Conservation (phyloP, 1,284 basidiomycete species). For the Ceratobasidium sp. region DNA sequence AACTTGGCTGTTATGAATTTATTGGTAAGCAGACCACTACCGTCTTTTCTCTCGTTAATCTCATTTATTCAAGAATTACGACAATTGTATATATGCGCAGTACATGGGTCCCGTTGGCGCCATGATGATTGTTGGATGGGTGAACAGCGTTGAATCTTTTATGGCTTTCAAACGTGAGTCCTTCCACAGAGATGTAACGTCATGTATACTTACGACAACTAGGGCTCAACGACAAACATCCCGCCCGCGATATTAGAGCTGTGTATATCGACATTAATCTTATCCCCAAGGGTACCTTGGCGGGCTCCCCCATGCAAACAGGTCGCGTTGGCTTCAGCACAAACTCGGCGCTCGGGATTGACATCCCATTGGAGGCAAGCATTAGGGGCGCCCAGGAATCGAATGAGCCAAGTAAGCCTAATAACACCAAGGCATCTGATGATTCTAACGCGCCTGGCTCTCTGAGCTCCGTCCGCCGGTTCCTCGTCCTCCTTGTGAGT, state of each 20-base stretch:
- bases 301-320: not conserved
- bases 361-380: too few species aligned
- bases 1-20: not conserved
- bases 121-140: not conserved
- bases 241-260: too few species aligned
- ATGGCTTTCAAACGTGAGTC: not conserved
- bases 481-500: too few species aligned
- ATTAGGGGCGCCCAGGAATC: too few species aligned
- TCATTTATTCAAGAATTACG: not conserved
- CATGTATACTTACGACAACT: too few species aligned
- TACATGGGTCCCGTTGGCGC: not conserved
- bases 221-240: too few species aligned
- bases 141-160: not conserved
- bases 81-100: not conserved
- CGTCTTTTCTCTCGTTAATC: too few species aligned
- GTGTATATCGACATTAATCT: not conserved
- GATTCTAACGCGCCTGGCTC: too few species aligned
- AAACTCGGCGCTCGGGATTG: too few species aligned
- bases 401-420: too few species aligned
- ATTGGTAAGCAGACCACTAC: not conserved
- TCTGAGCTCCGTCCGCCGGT: too few species aligned
- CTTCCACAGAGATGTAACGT: not conserved
- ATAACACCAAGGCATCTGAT: too few species aligned
- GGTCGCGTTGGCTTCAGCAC: not conserved
- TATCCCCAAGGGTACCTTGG: not conserved